Conservation (phyloP, 1,284 basidiomycete species). For the Trichosporon sp. region DNA sequence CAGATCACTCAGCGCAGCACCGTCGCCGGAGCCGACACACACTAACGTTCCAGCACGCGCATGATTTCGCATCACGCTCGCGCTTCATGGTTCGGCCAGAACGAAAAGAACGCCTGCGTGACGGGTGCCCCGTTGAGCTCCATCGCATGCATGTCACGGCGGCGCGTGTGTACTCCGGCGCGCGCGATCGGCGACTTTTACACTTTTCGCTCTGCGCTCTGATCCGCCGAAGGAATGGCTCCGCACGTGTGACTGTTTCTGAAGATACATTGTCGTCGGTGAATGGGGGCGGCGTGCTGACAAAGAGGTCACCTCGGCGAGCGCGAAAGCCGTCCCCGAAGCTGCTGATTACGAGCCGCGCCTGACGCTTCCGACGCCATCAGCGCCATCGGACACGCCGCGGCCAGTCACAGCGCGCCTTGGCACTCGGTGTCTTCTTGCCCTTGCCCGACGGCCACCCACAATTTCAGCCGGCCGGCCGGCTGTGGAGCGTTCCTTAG, state of each 20-base stretch:
- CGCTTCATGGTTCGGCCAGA: background rate
- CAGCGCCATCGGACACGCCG: background rate
- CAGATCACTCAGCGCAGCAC: background rate
- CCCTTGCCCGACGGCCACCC: background rate
- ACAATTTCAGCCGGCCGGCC: background rate
- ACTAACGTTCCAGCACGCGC: background rate
- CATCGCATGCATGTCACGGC: background rate
- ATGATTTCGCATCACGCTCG: background rate
- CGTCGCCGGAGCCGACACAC: background rate
- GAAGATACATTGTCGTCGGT: background rate
- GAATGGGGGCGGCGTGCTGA: background rate
- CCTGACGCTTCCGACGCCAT: background rate
- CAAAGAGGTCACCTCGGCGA: background rate
- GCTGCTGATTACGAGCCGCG: background rate
- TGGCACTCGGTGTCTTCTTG: background rate
- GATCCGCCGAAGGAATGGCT: background rate
- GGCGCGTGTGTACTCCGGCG: background rate
- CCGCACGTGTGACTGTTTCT: background rate
- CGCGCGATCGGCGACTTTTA: background rate
- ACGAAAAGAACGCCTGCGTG: background rate
- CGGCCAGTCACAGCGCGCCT: background rate
- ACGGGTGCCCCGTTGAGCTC: background rate
- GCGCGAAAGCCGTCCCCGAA: background rate
- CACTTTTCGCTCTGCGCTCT: conserved; percentile 1
- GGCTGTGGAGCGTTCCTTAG: background rate